These are phyloP conservation scores for Chlamydomonas sphaeroides DNA, from an alignment of 139 green algal genomes.

Conservation along the genomic window DNA sequence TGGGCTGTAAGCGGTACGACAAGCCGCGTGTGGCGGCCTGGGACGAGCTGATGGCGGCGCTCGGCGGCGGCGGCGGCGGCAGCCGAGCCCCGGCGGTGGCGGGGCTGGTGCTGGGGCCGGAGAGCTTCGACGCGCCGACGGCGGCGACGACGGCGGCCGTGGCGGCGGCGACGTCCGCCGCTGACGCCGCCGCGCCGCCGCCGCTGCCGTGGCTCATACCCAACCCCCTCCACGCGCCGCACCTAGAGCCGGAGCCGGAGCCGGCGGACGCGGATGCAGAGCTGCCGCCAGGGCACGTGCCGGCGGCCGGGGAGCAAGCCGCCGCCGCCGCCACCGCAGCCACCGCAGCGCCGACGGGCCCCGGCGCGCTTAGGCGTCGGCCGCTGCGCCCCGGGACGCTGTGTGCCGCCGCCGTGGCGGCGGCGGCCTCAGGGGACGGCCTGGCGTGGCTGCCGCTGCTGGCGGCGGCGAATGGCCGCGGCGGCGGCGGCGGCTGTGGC, in stretches of 20 bases:
- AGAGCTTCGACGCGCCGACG: slow-evolving; percentile 5
- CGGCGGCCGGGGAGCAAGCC: not conserved
- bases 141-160: not conserved
- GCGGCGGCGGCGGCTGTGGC: not conserved
- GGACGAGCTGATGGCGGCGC: slow-evolving; percentile 19
- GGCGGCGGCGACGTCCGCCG: not conserved
- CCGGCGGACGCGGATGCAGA: too few relatives aligned
- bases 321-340: not conserved
- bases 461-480: not conserved
- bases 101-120: slow-evolving; percentile 19
- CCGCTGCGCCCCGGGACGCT: too few relatives aligned
- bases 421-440: too few relatives aligned
- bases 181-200: not conserved
- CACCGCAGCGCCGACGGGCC: not conserved
- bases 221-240: not conserved
- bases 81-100: not conserved
- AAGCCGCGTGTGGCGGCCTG: slow-evolving; percentile 16
- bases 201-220: slow-evolving; percentile 4
- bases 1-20: slow-evolving; percentile 36
- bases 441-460: slow-evolving; percentile 8
- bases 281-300: too few relatives aligned
- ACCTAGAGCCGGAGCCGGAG: too few relatives aligned
- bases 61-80: not conserved
- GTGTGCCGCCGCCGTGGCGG: not conserved
- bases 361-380: too few relatives aligned